A percentile compares a stretch with the other conserved stretches of the same genome.
Evolutionary conservation across 2,329 filamentous ascomycete species (phyloP).

Genomic region (Chrysoporthe cubensis): DNA sequence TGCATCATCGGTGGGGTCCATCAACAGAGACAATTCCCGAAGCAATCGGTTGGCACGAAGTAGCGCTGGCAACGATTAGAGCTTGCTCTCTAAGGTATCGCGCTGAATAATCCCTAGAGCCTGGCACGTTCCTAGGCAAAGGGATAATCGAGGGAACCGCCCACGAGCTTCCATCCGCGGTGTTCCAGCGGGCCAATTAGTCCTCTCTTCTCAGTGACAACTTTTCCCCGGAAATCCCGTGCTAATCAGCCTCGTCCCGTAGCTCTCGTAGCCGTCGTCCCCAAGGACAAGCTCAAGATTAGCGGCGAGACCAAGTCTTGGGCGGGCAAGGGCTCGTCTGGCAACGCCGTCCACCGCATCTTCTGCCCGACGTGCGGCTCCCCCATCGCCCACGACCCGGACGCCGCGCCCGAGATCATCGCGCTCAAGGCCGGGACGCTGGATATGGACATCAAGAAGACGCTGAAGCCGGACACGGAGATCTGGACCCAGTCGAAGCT

Average conservation of each 20-base stretch:
- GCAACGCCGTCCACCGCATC: constrained; percentile 67
- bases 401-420: constrained; percentile 71
- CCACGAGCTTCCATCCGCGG: not conserved
- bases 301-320: constrained; percentile 68
- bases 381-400: constrained; percentile 71
- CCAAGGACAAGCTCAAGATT: constrained; percentile 67
- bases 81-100: no score
- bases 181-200: not conserved
- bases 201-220: not conserved
- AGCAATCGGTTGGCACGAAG: no score
- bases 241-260: constrained; percentile 1
- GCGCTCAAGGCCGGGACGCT: constrained; percentile 70
- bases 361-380: constrained; percentile 73
- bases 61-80: no score
- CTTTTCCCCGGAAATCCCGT: not conserved
- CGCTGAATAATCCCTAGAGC: no score
- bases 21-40: not conserved
- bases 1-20: constrained; percentile 1
- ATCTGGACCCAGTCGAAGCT: constrained; percentile 73
- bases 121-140: not conserved
- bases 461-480: constrained; percentile 69
- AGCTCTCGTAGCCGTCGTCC: constrained; percentile 69
- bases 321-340: constrained; percentile 62
- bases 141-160: not conserved
- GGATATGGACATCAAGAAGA: constrained; percentile 67